A percentile compares a stretch with the other conserved stretches of the same genome.
Conservation (phyloP, 2,329 filamentous ascomycete genomes). For the Leptographium flavum region DNA sequence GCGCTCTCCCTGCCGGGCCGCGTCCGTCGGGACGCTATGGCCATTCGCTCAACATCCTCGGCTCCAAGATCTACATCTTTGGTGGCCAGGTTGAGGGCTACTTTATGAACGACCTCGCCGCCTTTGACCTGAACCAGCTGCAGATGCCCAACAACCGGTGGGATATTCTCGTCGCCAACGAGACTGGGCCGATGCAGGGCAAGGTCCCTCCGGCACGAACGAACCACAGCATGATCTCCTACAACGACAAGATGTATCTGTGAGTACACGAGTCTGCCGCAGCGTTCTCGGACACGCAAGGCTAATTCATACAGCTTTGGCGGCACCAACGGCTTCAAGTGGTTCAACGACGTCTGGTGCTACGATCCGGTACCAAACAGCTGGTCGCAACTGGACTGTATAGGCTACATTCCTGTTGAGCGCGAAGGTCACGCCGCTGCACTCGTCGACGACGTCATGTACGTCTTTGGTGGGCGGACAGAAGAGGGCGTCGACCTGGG, state of each 20-base stretch:
- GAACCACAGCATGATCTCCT: slow-evolving; percentile 86
- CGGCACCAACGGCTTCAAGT: slow-evolving; percentile 86
- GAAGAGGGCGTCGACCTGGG: slow-evolving; percentile 87
- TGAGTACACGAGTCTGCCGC: slow-evolving; percentile 32
- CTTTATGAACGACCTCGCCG: slow-evolving; percentile 94
- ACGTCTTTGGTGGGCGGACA: slow-evolving; percentile 91
- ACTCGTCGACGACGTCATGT: slow-evolving; percentile 96
- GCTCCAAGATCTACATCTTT: slow-evolving; percentile 95
- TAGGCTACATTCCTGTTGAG: slow-evolving; percentile 89
- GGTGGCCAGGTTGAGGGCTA: slow-evolving; percentile 93
- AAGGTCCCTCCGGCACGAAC: slow-evolving; percentile 77
- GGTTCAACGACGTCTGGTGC: slow-evolving; percentile 99
- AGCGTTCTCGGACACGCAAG: background rate
- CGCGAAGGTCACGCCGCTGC: slow-evolving; percentile 90
- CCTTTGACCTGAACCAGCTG: slow-evolving; percentile 89
- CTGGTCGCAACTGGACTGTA: slow-evolving; percentile 87
- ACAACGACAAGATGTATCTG: slow-evolving; percentile 87
- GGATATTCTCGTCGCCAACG: slow-evolving; percentile 78
- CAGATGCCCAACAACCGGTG: slow-evolving; percentile 85
- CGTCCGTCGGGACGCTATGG: slow-evolving; percentile 86
- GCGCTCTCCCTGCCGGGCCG: slow-evolving; percentile 74
- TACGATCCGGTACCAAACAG: slow-evolving; percentile 73
- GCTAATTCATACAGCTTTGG: slow-evolving; percentile 56
- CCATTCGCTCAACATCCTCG: slow-evolving; percentile 89
- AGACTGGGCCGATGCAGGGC: slow-evolving; percentile 42